Evolutionary conservation across 345 rosid species (phyloP).

Genomic region (Leavenworthia alabamica): DNA sequence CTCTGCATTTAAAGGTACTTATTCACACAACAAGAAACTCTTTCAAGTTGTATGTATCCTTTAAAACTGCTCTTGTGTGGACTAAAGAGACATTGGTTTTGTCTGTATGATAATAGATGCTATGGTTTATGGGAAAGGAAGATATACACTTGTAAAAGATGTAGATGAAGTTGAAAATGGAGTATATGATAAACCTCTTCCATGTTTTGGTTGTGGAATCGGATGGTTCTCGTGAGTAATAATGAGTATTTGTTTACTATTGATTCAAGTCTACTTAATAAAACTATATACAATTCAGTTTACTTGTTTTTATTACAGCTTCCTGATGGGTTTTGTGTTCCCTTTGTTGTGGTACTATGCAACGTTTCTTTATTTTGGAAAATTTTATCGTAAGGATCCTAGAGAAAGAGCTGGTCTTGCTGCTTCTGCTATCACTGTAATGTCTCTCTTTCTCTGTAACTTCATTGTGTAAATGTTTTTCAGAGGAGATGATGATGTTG

Average conservation of each 20-base stretch:
- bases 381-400: constrained; percentile 93
- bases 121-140: constrained; percentile 51
- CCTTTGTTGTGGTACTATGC: constrained; percentile 94
- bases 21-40: not conserved
- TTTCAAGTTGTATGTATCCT: not conserved
- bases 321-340: constrained; percentile 70
- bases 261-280: not conserved
- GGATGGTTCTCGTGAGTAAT: constrained; percentile 99
- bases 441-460: not conserved
- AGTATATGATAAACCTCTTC: constrained; percentile 78
- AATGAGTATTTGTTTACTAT: not conserved
- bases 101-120: constrained; percentile 39
- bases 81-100: constrained; percentile 19
- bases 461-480: no score
- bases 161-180: constrained; percentile 58
- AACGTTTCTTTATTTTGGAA: constrained; percentile 78
- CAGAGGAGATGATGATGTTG: not conserved
- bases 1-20: constrained; percentile 55
- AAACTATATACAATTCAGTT: no score
- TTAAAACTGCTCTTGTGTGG: not conserved
- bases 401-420: constrained; percentile 98
- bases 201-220: constrained; percentile 90
- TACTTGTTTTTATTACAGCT: no score
- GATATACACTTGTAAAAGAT: constrained; percentile 69
- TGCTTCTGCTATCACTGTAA: constrained; percentile 95